Evolutionary conservation across 164 flowering plant genomes (phyloP).

Genomic region (Stephania cephalantha): DNA sequence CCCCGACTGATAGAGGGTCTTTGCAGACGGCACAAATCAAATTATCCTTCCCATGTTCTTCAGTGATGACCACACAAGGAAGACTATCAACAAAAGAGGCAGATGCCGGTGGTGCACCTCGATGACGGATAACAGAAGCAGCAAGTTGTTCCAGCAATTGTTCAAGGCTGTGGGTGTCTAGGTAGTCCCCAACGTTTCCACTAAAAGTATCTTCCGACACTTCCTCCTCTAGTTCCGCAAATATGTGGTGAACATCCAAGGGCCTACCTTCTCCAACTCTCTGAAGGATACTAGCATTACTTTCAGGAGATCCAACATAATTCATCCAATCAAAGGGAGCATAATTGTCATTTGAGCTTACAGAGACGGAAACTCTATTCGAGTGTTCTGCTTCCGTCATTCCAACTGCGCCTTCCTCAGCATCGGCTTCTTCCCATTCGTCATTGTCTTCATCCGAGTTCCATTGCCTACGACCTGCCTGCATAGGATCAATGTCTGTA

Average conservation of each 20-base stretch:
- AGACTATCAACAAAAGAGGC: constrained; percentile 50
- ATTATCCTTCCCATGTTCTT: constrained; percentile 45
- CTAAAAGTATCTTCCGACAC: constrained; percentile 17
- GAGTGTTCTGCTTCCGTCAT: constrained; percentile 18
- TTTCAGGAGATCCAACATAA: constrained; percentile 26
- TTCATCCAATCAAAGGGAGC: constrained; percentile 15
- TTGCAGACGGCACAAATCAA: constrained; percentile 82
- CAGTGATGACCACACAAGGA: constrained; percentile 40
- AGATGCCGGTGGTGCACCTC: constrained; percentile 88
- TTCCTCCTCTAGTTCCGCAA: constrained; percentile 29
- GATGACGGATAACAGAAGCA: constrained; percentile 43
- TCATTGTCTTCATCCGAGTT: constrained; percentile 49
- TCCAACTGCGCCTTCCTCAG: constrained; percentile 31
- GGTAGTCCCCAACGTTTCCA: constrained; percentile 41
- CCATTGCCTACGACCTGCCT: constrained; percentile 64
- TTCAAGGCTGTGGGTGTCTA: constrained; percentile 54
- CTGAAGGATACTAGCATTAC: constrained; percentile 20
- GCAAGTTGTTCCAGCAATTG: constrained; percentile 54
- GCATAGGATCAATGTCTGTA: constrained; percentile 94
- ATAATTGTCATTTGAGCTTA: constrained; percentile 23
- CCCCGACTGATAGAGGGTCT: constrained; percentile 46
- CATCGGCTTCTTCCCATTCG: constrained; percentile 43
- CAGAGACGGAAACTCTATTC: constrained; percentile 13
- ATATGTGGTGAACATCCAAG: constrained; percentile 15
- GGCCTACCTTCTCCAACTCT: constrained; percentile 33